phyloP scores from a whole-genome alignment of 306 rosid genomes.

The Geum urbanum region DNA sequence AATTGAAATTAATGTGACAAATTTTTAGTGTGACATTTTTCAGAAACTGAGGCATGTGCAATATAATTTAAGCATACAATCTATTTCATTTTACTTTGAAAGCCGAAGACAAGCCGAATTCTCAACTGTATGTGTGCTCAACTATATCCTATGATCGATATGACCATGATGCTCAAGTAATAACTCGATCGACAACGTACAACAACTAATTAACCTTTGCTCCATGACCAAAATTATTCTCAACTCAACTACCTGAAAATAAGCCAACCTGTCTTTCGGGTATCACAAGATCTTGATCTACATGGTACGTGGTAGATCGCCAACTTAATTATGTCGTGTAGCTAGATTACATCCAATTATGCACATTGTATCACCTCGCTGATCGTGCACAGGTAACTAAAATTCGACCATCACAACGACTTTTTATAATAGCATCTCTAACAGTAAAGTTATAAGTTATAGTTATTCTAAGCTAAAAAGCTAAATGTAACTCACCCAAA shows the following conservation, averaged over 20 bases:
- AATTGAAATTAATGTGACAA: background rate
- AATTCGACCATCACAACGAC: no score
- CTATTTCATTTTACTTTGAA: no score
- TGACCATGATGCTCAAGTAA: background rate
- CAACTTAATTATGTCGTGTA: background rate
- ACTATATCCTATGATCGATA: background rate
- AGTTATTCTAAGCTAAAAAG: no score
- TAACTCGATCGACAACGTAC: background rate
- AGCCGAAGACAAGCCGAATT: no score
- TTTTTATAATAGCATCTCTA: no score
- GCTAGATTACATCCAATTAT: background rate
- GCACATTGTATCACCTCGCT: background rate
- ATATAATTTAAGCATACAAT: background rate
- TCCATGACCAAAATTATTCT: background rate
- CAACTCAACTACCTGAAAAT: background rate
- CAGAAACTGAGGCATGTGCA: background rate
- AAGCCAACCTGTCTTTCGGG: no score
- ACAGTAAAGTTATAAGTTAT: no score
- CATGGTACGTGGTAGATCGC: background rate
- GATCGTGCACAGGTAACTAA: background rate
- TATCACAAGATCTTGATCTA: no score
- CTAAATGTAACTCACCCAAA: no score
- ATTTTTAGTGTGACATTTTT: background rate
- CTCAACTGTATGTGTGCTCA: background rate
- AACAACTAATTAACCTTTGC: background rate